Conservation (phyloP, 2,329 filamentous ascomycete species). For the Phoma sp. region DNA sequence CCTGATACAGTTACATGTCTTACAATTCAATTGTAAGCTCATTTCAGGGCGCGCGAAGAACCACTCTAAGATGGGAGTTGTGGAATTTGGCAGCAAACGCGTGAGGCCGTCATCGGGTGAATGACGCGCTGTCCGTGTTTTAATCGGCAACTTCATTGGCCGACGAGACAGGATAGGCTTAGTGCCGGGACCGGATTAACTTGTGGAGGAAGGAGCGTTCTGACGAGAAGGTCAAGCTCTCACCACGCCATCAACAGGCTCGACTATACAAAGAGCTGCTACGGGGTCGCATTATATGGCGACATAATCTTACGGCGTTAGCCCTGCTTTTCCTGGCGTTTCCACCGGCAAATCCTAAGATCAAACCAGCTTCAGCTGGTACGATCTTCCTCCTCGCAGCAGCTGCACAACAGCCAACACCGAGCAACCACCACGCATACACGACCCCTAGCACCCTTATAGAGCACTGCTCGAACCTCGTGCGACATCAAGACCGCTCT, state of each 20-base stretch:
- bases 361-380: constrained; percentile 33
- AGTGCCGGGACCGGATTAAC: constrained; percentile 13
- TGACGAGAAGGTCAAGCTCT: constrained; percentile 11
- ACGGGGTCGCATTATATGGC: constrained; percentile 29
- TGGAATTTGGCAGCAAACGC: neutral
- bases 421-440: constrained; percentile 22
- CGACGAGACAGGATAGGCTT: neutral
- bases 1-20: neutral
- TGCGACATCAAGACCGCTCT: constrained; percentile 12
- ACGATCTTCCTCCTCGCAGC: constrained; percentile 29
- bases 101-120: constrained; percentile 8
- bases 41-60: too few species aligned
- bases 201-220: constrained; percentile 9
- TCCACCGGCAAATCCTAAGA: constrained; percentile 18
- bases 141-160: constrained; percentile 7
- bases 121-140: constrained; percentile 13
- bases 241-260: constrained; percentile 10
- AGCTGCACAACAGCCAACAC: constrained; percentile 25
- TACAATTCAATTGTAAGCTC: too few species aligned
- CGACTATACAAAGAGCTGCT: constrained; percentile 10
- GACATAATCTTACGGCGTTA: constrained; percentile 22
- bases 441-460: constrained; percentile 10
- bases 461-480: constrained; percentile 30
- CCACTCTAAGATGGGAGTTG: too few species aligned
- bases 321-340: constrained; percentile 22